These are phyloP conservation scores for Bipolaris gigantea DNA, from an alignment of 2,329 filamentous ascomycete species.

Conservation along the genomic window DNA sequence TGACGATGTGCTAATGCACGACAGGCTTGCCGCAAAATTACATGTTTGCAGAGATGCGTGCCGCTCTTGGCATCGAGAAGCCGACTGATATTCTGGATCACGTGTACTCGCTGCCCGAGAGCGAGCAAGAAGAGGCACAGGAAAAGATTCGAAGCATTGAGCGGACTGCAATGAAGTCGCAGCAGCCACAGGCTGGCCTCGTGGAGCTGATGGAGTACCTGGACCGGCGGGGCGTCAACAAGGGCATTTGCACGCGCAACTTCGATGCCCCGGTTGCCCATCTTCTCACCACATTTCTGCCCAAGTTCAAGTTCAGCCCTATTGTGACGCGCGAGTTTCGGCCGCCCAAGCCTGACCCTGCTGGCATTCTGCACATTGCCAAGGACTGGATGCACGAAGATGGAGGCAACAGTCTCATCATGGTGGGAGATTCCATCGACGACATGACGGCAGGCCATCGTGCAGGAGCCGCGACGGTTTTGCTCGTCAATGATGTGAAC, in stretches of 20 bases:
- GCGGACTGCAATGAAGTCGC: constrained; percentile 74
- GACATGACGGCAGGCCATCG: constrained; percentile 86
- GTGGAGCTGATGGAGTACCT: constrained; percentile 79
- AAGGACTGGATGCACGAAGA: constrained; percentile 64
- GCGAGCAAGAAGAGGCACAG: constrained; percentile 65
- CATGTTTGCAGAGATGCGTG: constrained; percentile 90
- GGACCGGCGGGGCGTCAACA: constrained; percentile 65
- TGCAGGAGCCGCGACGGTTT: constrained; percentile 87
- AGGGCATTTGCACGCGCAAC: constrained; percentile 92
- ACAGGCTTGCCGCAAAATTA: constrained; percentile 84
- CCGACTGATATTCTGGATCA: constrained; percentile 83
- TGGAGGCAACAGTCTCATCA: constrained; percentile 52
- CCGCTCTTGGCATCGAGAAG: constrained; percentile 71
- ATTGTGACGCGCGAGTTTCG: constrained; percentile 82
- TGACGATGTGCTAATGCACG: constrained; percentile 6
- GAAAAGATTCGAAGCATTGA: constrained; percentile 79
- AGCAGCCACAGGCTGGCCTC: constrained; percentile 82
- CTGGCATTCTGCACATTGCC: constrained; percentile 85
- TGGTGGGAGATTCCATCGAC: constrained; percentile 71
- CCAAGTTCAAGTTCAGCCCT: constrained; percentile 68
- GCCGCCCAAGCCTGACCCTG: constrained; percentile 84
- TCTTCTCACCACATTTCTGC: constrained; percentile 74
- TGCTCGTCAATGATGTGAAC: constrained; percentile 85
- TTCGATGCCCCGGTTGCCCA: constrained; percentile 76
- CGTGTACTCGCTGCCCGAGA: constrained; percentile 71